Evolutionary conservation across 176 grass and related monocot species (phyloP), one percentile per base, ranked within the genome.

Genomic region (Rhynchospora breviuscula): DNA sequence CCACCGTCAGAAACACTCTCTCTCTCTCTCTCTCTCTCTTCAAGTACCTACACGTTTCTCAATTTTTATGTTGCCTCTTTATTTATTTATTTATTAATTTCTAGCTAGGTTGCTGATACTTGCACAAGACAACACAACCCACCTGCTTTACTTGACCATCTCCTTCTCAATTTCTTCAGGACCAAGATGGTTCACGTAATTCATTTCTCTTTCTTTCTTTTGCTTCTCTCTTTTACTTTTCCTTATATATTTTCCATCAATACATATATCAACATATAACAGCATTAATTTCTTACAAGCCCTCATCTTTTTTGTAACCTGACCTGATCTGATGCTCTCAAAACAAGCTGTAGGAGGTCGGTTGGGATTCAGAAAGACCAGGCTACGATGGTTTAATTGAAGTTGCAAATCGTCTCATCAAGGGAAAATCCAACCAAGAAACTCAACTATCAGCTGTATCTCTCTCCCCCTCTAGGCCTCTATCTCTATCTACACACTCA

Each of bases 291-390:
- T 1, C 14, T 71, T 21, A 71, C 35, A 35, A 17, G 64, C 14
- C 65, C 1, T 3, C 6, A 43, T 40, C 65, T 43, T 68, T 68
- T 68, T 43, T n/a, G n/a, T n/a, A n/a, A n/a, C n/a, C n/a, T n/a
- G 25, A 75, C 51, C 48, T 75, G 19, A 52, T 75, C 21, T 76
- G 46, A 15, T 47, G 18, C 18, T 8, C 45, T 59, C 18, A 23
- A 70, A 53, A 88, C 87, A 91, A 90, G 92, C 82, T 98, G 89
- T 98, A 94, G 95, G 95, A 91, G 89, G 85, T 94, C 85, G 90
- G 89, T 81, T 93, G 92, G 92, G 95, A 98, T 88, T 98, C 95
- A 31, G 81, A 91, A 62, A 98, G 90, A 43, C 78, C 84, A 74
- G 87, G 95, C 23, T 98, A 94, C 46, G 84, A 8, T 64, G 95